Conservation (phyloP, 2,329 filamentous ascomycete genomes). For the Corynespora cassiicola region DNA sequence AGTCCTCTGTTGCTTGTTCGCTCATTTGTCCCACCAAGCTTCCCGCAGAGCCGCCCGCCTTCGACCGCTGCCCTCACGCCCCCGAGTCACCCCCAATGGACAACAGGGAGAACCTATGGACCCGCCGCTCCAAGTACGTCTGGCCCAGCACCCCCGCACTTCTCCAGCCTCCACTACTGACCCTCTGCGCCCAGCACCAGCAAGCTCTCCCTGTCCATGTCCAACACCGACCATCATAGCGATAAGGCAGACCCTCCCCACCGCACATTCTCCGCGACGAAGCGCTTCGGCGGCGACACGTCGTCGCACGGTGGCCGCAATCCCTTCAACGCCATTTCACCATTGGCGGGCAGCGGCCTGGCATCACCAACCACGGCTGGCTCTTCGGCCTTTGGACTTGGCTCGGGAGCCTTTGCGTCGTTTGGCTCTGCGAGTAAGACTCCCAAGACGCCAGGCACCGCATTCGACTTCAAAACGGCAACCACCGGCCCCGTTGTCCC, state of each 20-base stretch:
- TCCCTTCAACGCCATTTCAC: constrained; percentile 78
- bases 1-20: constrained; percentile 39
- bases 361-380: constrained; percentile 78
- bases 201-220: constrained; percentile 90
- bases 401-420: constrained; percentile 95
- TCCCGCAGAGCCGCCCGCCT: constrained; percentile 21
- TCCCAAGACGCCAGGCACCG: constrained; percentile 81
- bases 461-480: constrained; percentile 76
- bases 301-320: constrained; percentile 79
- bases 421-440: constrained; percentile 84
- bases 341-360: constrained; percentile 68
- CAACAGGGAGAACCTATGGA: constrained; percentile 66
- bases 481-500: constrained; percentile 53
- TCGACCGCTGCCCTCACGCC: constrained; percentile 10
- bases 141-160: constrained; percentile 22
- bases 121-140: constrained; percentile 80
- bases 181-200: constrained; percentile 65
- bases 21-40: constrained; percentile 43
- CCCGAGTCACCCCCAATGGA: constrained; percentile 43
- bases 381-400: constrained; percentile 90
- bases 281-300: constrained; percentile 76
- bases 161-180: constrained; percentile 26
- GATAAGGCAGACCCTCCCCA: constrained; percentile 60
- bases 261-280: constrained; percentile 70
- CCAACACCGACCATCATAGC: constrained; percentile 61